Evolutionary conservation across 2,329 filamentous ascomycete genomes (phyloP).

Genomic region (Fusarium longipes): DNA sequence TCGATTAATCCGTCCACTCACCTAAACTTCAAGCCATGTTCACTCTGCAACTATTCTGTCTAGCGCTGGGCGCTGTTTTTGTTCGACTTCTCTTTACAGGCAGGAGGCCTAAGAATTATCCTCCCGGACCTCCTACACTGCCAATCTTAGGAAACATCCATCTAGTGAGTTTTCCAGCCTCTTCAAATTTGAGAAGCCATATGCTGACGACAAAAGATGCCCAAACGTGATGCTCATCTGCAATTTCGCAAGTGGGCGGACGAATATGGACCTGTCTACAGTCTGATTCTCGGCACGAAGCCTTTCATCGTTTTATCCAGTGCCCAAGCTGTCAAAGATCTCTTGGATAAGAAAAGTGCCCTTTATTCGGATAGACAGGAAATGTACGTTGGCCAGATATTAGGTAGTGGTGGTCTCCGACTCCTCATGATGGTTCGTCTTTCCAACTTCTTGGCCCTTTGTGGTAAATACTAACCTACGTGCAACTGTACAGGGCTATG

Average conservation of each 20-base stretch:
- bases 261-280: conserved; percentile 6
- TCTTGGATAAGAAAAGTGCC: neutral
- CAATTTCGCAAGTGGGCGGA: conserved; percentile 13
- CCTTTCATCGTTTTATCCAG: conserved; percentile 7
- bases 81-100: conserved; percentile 7
- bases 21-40: neutral
- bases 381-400: conserved; percentile 8
- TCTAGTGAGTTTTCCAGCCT: neutral
- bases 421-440: conserved; percentile 8
- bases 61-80: neutral
- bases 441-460: neutral
- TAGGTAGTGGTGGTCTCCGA: neutral
- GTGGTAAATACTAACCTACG: fast-evolving
- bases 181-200: neutral
- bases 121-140: conserved; percentile 2
- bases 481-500: neutral
- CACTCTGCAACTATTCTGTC: neutral
- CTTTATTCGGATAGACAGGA: conserved; percentile 10
- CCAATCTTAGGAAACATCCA: conserved; percentile 7
- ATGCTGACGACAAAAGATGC: neutral
- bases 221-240: neutral
- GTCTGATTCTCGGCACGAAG: conserved; percentile 2
- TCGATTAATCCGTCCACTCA: fast-evolving
- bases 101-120: neutral
- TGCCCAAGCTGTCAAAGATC: conserved; percentile 7